Base-by-base conservation (phyloP, 2,329 filamentous ascomycete genomes). In the Aspergillus felis region DNA sequence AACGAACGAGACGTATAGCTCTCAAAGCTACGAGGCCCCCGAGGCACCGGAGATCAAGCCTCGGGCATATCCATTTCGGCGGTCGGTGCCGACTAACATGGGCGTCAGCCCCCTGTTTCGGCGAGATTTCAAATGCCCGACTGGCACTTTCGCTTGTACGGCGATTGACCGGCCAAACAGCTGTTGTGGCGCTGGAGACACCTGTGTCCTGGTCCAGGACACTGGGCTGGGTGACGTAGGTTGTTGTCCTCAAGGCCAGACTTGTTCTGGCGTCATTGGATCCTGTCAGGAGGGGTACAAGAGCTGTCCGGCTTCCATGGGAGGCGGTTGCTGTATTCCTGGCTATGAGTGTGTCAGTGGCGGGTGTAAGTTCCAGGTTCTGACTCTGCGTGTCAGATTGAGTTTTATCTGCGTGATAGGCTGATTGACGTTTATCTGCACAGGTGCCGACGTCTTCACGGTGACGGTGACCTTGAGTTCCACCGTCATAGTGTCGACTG, bases 271-370 rank as follows among this genome's bases (percentile, higher is more conserved):
- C 10, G 63, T 71, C 1, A 77, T 87, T n/a, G 77, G 77, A 2
- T 69, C 64, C 3, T 87, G 85, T 61, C 63, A 63, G 28, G 72
- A 72, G 24, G 84, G 82, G 7, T 86, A 85, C 66, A 78, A 77
- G 4, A 79, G 76, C 54, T 87, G 85, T 68, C 78, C 83, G 2
- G 75, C 77, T 48, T 78, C 75, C 49, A 65, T 77, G 3, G 85
- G 84, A 46, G 84, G 84, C 1, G 85, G 84, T 1, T 87, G 85
- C 63, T 87, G 84, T 73, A 77, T 87, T 38, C 83, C 84, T 3
- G 84, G 82, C 0, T 86, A 83, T 66, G 74, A 74, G 7, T 87
- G 85, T 69, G 76, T 81, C 42, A 78, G 78, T 53, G 75, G 80
- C 58, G 85, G 84, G 54, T 87, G 84, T 81, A 32, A 66, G 71